Conservation (phyloP, 768 basidiomycete genomes). For the Cubamyces lactineus region DNA sequence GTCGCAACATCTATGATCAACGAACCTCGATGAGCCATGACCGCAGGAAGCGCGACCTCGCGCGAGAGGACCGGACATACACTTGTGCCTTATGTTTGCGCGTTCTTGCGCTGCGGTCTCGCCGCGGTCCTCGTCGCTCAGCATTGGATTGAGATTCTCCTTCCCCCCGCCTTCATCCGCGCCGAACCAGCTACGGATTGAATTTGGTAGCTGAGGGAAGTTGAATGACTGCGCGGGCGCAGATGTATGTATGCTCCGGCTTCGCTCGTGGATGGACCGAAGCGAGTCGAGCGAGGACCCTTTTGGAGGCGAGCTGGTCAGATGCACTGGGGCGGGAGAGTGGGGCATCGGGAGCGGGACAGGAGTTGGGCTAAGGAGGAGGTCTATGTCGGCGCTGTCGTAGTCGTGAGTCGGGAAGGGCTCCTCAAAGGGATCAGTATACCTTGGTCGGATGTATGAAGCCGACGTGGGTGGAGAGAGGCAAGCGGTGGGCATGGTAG, state of each 20-base stretch:
- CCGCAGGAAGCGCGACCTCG: not conserved
- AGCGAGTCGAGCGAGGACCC: conserved; percentile 31
- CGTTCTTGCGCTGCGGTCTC: conserved; percentile 25
- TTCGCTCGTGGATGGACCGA: conserved; percentile 32
- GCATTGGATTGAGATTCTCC: conserved; percentile 27
- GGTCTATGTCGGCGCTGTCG: conserved; percentile 28
- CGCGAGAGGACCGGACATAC: conserved; percentile 21
- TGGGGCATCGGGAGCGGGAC: conserved; percentile 37
- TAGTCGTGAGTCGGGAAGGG: conserved; percentile 26
- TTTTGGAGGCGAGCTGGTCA: conserved; percentile 27
- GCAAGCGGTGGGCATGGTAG: conserved; percentile 65
- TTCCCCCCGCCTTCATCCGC: conserved; percentile 26
- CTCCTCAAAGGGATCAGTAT: conserved; percentile 31
- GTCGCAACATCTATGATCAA: conserved; percentile 67
- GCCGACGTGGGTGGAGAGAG: conserved; percentile 47
- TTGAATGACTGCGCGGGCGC: conserved; percentile 25
- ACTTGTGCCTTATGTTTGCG: conserved; percentile 30
- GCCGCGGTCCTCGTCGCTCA: conserved; percentile 31
- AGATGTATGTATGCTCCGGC: conserved; percentile 32
- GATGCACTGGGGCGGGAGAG: conserved; percentile 32
- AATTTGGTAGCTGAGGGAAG: conserved; percentile 25
- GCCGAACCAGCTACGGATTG: conserved; percentile 31
- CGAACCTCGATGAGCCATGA: not conserved
- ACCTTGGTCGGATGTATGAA: conserved; percentile 16
- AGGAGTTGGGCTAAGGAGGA: conserved; percentile 34